Base-by-base conservation (phyloP, 73 alveolate species). In the Symbiodinium natans region DNA sequence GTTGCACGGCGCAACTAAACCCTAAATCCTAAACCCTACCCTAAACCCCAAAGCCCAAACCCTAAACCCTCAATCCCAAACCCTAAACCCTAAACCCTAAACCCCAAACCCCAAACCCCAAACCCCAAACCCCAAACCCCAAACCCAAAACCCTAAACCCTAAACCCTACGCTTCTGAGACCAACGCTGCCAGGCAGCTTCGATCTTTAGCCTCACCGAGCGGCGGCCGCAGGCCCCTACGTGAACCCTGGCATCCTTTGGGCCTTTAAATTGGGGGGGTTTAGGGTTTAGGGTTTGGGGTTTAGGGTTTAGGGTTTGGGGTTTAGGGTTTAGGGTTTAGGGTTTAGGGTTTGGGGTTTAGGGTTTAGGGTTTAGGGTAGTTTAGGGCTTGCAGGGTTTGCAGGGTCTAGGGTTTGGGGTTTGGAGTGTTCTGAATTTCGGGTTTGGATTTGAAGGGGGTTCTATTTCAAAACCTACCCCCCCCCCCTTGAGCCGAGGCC, bases 171-270 rank as follows among this genome's bases (percentile, higher is more conserved):
- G 63, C 63, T 10, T 17, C 63, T 10, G 63, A 13, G 33, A 59
- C 33, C 77, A 8, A 17, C 19, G 31, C 2, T n/a, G 31, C 13
- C 41, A 87, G 85, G 83, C 94, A n/a, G 83, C 94, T 1, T 82
- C 83, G 21, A 87, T 59, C 94, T 87, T 87, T 63, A 59, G 71
- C 71, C 41, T 54, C 41, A 59, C 85, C 25, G 83, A 87, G 85
- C 63, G 86, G 43, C 52, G 38, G 36, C 85, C 85, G 54, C 85
- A 59, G 94, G 94, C 11, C 42, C 17, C 41, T 2, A n/a, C 11
- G 19, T n/a, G 19, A 21, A n/a, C 42, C 23, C 25, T 41, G 5
- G 42, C 3, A 34, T 11, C 11, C 34, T 11, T 15, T 33, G 5
- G 84, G 41, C 84, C 40, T 73, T 73, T 7, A 13, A n/a, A 34